These are phyloP conservation scores for Salix brachista DNA, from an alignment of 345 rosid genomes.

Conservation along the genomic window DNA sequence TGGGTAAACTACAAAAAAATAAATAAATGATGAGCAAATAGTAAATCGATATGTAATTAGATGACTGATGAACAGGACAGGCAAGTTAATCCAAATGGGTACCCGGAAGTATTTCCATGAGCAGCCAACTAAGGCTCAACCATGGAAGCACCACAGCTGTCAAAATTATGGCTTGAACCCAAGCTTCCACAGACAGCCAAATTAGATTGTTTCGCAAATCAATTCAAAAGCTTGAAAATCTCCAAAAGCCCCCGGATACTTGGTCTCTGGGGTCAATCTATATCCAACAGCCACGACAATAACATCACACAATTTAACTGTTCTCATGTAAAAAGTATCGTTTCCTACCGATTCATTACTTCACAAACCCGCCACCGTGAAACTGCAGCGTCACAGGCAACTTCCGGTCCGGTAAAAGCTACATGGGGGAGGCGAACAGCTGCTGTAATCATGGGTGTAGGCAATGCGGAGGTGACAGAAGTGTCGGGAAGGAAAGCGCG, in stretches of 20 bases:
- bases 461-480: constrained; percentile 33
- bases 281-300: constrained; percentile 90
- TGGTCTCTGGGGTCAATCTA: constrained; percentile 86
- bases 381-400: constrained; percentile 84
- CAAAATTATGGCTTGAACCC: constrained; percentile 63
- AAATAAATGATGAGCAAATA: background rate
- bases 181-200: constrained; percentile 79
- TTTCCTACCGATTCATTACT: constrained; percentile 85
- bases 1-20: background rate
- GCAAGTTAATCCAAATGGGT: background rate
- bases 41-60: background rate
- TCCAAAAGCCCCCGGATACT: constrained; percentile 81
- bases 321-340: constrained; percentile 73
- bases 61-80: background rate
- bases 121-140: constrained; percentile 96
- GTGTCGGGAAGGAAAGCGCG: constrained; percentile 93
- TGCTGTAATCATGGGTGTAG: background rate
- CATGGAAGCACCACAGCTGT: constrained; percentile 80
- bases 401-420: constrained; percentile 43
- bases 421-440: background rate
- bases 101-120: constrained; percentile 97
- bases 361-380: constrained; percentile 94
- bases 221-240: constrained; percentile 77
- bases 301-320: constrained; percentile 76
- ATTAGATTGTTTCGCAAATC: constrained; percentile 97